Base-by-base conservation (phyloP, 2,329 filamentous ascomycete genomes). In the Neonectria neomacrospora region DNA sequence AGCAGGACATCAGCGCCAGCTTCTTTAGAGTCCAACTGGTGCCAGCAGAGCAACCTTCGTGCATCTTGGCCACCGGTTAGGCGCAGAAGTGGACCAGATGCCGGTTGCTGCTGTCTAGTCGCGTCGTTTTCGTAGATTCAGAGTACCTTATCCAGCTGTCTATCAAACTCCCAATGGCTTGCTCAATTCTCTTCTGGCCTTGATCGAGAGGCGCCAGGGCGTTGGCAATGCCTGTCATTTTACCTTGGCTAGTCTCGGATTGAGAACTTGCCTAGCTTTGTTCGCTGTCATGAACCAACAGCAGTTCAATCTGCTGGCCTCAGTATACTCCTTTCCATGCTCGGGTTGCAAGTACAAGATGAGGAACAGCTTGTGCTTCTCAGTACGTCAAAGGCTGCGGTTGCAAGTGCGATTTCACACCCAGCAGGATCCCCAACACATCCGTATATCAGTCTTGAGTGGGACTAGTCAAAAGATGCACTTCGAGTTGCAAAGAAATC, bases 261-360 rank as follows among this genome's bases (percentile, higher is more conserved):
- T 28, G 44, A 26, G 44, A 28, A 26, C 44, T 47, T 7, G 6
- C 22, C 44, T 5, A 7, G 11, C 14, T 14, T 34, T 34, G 14
- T 34, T 34, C 8, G 12, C 22, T 26, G 7, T 47, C 34, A 52
- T 32, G 16, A 8, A 18, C n/a, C 37, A 22, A 3, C 10, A 39
- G 23, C 23, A 26, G 23, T 26, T 26, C 23, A 26, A 26, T 26
- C 23, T 3, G 6, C 23, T 26, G 6, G 23, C 23, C 6, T 28
- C 20, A 16, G 11, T 11, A 16, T 26, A 3, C 6, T 23, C 51
- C 26, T 28, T 37, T 41, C 53, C 32, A 2, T 34, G n/a, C 28
- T 56, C 39, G 12, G 47, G n/a, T 10, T 56, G 53, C n/a, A 56
- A 47, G 41, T 41, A 47, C 41, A 56, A 47, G 12, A 56, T 56